These are phyloP conservation scores for Prunus mongolica DNA, from an alignment of 306 rosid species.

Conservation along the genomic window DNA sequence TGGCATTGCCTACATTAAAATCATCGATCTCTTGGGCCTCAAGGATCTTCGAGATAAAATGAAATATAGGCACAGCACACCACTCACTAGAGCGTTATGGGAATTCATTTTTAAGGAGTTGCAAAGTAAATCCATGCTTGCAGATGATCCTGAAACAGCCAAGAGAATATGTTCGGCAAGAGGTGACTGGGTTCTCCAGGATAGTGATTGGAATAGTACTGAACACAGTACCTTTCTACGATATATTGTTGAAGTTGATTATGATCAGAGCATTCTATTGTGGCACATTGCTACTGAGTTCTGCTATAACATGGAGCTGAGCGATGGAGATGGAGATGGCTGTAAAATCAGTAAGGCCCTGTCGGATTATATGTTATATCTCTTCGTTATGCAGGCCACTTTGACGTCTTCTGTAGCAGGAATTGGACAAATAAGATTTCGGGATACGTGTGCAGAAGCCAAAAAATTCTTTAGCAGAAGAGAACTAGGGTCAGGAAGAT, in stretches of 20 bases:
- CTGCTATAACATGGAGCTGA: not conserved
- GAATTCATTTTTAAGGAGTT: slow-evolving; percentile 15
- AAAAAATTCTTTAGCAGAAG: slow-evolving; percentile 29
- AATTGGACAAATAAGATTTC: slow-evolving; percentile 27
- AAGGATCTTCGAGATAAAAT: slow-evolving; percentile 23
- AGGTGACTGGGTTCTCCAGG: slow-evolving; percentile 28
- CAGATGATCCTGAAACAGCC: slow-evolving; percentile 25
- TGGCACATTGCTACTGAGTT: slow-evolving; percentile 49
- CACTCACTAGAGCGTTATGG: slow-evolving; percentile 13
- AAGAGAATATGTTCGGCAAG: slow-evolving; percentile 15
- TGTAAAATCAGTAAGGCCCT: slow-evolving; percentile 18
- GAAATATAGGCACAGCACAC: slow-evolving; percentile 13
- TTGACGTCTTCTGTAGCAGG: slow-evolving; percentile 34
- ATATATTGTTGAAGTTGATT: slow-evolving; percentile 12
- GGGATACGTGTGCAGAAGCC: slow-evolving; percentile 32
- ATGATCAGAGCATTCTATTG: slow-evolving; percentile 26
- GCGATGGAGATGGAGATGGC: no score
- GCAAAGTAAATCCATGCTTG: slow-evolving; percentile 11
- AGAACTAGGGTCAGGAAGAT: not conserved
- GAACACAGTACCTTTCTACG: not conserved
- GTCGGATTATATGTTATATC: slow-evolving; percentile 42
- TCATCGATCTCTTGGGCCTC: slow-evolving; percentile 6
- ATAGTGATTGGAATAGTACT: not conserved
- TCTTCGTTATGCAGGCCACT: slow-evolving; percentile 31
- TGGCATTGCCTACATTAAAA: not conserved